phyloP scores from a whole-genome alignment of 306 rosid genomes.

The Quercus variabilis region DNA sequence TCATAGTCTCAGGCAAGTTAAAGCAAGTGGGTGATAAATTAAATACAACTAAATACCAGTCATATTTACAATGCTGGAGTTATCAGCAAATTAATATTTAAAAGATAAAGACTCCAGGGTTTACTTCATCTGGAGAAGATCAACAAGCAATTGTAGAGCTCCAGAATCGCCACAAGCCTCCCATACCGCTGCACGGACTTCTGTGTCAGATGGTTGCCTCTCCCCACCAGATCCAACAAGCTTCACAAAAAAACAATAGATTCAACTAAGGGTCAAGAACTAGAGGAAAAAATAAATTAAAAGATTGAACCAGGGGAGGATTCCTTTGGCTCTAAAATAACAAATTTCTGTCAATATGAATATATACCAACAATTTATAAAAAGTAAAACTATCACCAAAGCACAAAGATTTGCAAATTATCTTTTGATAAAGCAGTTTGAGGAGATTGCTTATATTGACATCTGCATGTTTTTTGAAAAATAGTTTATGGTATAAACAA shows the following conservation, averaged over 20 bases:
- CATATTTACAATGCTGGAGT: neutral
- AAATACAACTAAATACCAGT: neutral
- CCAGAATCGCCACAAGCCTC: constrained; percentile 95
- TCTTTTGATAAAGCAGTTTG: neutral
- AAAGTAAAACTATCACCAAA: neutral
- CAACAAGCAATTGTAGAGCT: constrained; percentile 87
- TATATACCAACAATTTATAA: neutral
- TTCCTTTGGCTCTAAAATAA: neutral
- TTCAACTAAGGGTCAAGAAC: constrained; percentile 5
- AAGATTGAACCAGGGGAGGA: constrained; percentile 1
- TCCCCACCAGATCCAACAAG: constrained; percentile 66
- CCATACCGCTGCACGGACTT: constrained; percentile 89
- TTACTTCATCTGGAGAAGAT: constrained; percentile 86
- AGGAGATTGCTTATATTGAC: neutral
- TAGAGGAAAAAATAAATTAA: neutral
- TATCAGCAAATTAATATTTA: neutral
- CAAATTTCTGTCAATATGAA: neutral
- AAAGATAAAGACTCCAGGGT: constrained; percentile 2
- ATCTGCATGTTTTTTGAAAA: neutral
- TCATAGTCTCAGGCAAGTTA: constrained; percentile 8
- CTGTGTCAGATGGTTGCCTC: constrained; percentile 63
- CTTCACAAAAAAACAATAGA: constrained; percentile 36
- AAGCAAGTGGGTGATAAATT: constrained; percentile 11
- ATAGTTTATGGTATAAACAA: neutral
- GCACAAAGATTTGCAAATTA: neutral